Base-by-base conservation (phyloP, 306 rosid species). In the Begonia peltatifolia region DNA sequence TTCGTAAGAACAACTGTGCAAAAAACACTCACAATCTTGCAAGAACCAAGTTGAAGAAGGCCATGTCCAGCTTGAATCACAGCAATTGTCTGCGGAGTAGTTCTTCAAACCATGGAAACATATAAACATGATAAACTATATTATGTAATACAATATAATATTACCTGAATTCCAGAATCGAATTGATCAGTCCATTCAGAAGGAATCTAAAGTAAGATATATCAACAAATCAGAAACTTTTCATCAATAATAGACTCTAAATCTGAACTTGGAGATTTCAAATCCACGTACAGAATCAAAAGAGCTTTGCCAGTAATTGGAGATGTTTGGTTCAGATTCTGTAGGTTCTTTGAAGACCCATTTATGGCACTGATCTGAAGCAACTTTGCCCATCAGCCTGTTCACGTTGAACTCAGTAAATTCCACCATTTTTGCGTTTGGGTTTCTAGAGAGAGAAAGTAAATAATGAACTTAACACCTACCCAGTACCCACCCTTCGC, bases 401-500 rank as follows among this genome's bases (percentile, higher is more conserved):
- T 59, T 50, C 55, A 18, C 25, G 63, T 30, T 10, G 47, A 61
- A 23, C 14, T 0, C 48, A 10, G n/a, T n/a, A 44, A 44, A 44
- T 10, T 44, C 48, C 48, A 10, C 48, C 48, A 44, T 10, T 10
- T 44, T 44, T 1, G 6, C n/a, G 14, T 44, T 14, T 44, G 12
- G 14, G 54, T 51, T 59, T 58, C 18, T 14, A 59, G 54, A 63
- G 46, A 46, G 52, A 46, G 49, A 62, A 17, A 68, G 50, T 41
- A 14, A 42, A 67, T 46, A 46, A 59, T 17, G 47, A 35, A 58
- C 23, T 48, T 22, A 50, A 62, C 58, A 62, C 96, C 81, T 92
- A 92, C 99, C 93, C 81, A 88, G 92, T 79, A 92, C 99, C 96
- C 96, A 92, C 99, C 99, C 99, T 87, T 92, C 99, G 87, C 99